A percentile compares a stretch with the other conserved stretches of the same genome.
phyloP scores from a whole-genome alignment of 257 asterid species.

The Nicotiana knightiana region DNA sequence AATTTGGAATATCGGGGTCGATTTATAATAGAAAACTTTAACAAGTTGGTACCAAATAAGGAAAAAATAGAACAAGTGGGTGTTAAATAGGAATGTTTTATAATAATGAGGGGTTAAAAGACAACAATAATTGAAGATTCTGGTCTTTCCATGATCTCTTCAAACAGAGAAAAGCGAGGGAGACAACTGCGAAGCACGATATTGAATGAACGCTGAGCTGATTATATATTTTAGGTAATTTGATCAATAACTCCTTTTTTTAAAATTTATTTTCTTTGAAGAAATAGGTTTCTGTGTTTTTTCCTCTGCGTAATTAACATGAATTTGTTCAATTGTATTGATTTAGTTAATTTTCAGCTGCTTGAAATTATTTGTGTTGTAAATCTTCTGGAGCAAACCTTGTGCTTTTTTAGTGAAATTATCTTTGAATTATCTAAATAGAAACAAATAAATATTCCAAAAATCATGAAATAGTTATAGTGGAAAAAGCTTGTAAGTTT shows the following conservation, averaged over 20 bases:
- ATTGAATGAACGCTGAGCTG: neutral
- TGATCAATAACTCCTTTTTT: neutral
- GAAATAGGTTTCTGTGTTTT: neutral
- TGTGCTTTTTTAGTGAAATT: neutral
- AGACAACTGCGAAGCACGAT: neutral
- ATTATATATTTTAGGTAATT: neutral
- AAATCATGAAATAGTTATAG: neutral
- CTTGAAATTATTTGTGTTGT: neutral
- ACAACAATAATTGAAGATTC: conserved; percentile 5
- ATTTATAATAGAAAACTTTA: neutral
- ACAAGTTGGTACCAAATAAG: neutral
- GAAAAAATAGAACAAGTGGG: neutral
- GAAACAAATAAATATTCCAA: neutral
- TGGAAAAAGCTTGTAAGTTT: neutral
- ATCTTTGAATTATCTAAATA: neutral
- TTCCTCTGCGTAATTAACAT: neutral
- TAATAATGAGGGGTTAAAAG: neutral
- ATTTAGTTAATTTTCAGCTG: neutral
- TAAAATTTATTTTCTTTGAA: neutral
- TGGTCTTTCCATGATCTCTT: neutral
- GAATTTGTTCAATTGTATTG: neutral
- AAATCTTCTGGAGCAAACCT: neutral
- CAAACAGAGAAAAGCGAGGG: conserved; percentile 1
- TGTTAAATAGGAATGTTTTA: neutral
- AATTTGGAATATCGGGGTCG: neutral